Conservation (phyloP, 495 filamentous ascomycete genomes). For the Daldinia concentrica region DNA sequence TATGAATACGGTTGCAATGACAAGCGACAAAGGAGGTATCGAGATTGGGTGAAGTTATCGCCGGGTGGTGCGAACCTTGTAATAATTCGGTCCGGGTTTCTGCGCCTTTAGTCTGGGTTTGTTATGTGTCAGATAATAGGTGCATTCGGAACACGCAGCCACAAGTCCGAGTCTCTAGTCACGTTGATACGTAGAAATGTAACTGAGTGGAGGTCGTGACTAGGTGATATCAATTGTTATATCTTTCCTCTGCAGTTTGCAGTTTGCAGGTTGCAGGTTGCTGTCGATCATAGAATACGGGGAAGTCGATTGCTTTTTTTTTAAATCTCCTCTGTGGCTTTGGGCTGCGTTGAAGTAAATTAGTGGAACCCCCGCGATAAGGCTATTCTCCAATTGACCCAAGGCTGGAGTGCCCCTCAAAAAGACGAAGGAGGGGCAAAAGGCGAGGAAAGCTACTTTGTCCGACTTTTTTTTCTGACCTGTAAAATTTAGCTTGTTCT, state of each 20-base stretch:
- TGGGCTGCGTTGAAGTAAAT: slow-evolving; percentile 17
- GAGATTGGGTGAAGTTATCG: slow-evolving; percentile 31
- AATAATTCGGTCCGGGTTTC: slow-evolving; percentile 33
- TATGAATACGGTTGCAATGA: slow-evolving; percentile 37
- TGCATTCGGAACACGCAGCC: slow-evolving; percentile 1
- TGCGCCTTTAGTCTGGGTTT: neutral
- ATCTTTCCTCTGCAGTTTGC: neutral
- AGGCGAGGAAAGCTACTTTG: neutral
- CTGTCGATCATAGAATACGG: slow-evolving; percentile 24
- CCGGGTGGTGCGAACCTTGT: slow-evolving; percentile 27
- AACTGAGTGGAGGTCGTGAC: neutral
- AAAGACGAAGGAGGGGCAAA: slow-evolving; percentile 6
- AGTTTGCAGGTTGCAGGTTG: neutral
- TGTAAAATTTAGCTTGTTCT: slow-evolving; percentile 17
- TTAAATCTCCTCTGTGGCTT: neutral
- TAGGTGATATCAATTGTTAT: neutral
- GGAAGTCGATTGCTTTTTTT: slow-evolving; percentile 32
- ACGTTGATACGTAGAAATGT: slow-evolving; percentile 2
- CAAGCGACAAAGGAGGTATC: slow-evolving; percentile 22
- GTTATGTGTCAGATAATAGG: neutral
- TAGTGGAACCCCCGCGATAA: slow-evolving; percentile 32
- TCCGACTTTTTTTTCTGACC: neutral
- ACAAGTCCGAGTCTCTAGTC: slow-evolving; percentile 11
- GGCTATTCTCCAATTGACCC: slow-evolving; percentile 30
- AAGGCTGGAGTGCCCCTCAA: slow-evolving; percentile 22